Evolutionary conservation across 352 stramenopile genomes (phyloP), one percentile per base, ranked within the genome.

Genomic region (Phytophthora ramorum): DNA sequence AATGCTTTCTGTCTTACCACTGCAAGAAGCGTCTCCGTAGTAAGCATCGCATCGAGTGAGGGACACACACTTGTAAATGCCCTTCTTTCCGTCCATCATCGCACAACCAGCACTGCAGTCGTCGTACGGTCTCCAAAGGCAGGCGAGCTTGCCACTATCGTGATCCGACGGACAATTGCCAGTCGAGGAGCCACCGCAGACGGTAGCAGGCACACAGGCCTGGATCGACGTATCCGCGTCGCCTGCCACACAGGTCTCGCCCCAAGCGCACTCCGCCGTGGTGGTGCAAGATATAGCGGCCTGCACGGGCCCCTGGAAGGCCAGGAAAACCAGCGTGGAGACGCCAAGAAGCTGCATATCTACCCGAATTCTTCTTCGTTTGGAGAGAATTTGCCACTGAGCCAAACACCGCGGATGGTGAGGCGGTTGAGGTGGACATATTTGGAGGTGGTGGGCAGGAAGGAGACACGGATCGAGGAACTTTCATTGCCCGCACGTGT

Each of bases 1-100:
- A 32, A 32, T 32, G 22, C 7, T 32, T 32, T 32, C 26, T 28
- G 24, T n/a, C n/a, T 49, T 64, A 89, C 82, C 70, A 66, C 81
- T 93, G 63, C 85, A 93, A 16, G 68, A 57, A 52, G 69, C 55
- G 26, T 58, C 71, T 50, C 71, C 72, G 40, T 86, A 90, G 70
- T 92, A 92, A 19, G 75, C 56, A 58, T 95, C 84, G 58, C 87
- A 95, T 14, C 87, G 80, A n/a, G 79, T 58, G 44, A 94, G 64
- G 14, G 83, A 91, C 37, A 95, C 84, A 52, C 85, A 95, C 58
- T 93, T 94, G 73, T 94, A 94, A 48, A 93, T 87, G 45, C 85
- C 87, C 34, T 49, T 71, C 49, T 61, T 71, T 3, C 67, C 67
- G 28, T 75, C 58, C 51, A 75, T 51, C 35, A 75, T 52, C 9